A percentile compares a stretch with the other conserved stretches of the same genome.
These are phyloP conservation scores for Barnettozyma siamensis DNA, from an alignment of 805 yeast species.

Conservation along the genomic window DNA sequence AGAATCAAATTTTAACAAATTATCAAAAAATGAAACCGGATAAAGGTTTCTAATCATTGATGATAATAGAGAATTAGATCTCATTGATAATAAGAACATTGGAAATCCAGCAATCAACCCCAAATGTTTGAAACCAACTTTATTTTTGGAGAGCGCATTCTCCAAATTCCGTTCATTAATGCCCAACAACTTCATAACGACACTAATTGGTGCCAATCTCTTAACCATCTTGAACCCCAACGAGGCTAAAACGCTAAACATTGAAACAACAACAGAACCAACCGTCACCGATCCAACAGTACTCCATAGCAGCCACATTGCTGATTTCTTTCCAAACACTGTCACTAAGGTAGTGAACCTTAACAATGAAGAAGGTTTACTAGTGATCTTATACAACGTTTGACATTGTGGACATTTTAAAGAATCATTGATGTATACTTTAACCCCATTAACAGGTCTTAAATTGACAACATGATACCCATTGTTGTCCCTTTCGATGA, in stretches of 20 bases:
- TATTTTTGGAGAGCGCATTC: slow-evolving; percentile 10
- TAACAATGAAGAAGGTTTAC: slow-evolving; percentile 13
- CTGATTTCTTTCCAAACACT: slow-evolving; percentile 9
- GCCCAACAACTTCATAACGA: slow-evolving; percentile 27
- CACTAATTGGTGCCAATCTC: slow-evolving; percentile 28
- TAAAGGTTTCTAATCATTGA: slow-evolving; percentile 12
- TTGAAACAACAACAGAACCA: slow-evolving; percentile 21
- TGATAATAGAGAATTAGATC: slow-evolving; percentile 11
- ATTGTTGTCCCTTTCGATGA: background rate
- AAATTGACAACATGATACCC: slow-evolving; percentile 3
- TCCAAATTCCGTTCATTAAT: slow-evolving; percentile 15
- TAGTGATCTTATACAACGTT: slow-evolving; percentile 25
- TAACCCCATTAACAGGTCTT: slow-evolving; percentile 3
- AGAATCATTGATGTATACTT: slow-evolving; percentile 5
- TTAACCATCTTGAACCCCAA: slow-evolving; percentile 27
- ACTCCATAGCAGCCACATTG: slow-evolving; percentile 7
- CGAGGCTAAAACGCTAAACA: slow-evolving; percentile 17
- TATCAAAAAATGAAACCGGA: slow-evolving; percentile 19
- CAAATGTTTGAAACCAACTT: slow-evolving; percentile 10
- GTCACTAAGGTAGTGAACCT: slow-evolving; percentile 14
- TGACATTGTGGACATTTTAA: slow-evolving; percentile 36
- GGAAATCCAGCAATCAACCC: slow-evolving; percentile 27
- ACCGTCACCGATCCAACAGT: slow-evolving; percentile 15
- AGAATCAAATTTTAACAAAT: background rate
- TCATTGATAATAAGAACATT: slow-evolving; percentile 21